phyloP scores from a whole-genome alignment of 192 early-diverging fungal genomes.

The Coemansia sp. region DNA sequence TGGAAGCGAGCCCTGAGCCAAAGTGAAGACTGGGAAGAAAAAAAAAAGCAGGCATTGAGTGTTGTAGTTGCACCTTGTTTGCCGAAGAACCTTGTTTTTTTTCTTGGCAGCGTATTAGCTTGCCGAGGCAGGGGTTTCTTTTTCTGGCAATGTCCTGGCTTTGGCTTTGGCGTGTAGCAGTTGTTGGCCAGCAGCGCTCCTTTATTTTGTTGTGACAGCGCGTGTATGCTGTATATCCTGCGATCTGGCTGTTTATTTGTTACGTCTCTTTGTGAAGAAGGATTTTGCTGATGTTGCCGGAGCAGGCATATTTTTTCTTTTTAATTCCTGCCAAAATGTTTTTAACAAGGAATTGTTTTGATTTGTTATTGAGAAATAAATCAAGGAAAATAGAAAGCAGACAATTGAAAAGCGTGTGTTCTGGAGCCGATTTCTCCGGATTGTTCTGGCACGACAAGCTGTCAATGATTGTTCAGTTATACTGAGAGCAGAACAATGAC shows the following conservation, averaged over 20 bases:
- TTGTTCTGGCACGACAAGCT: neutral
- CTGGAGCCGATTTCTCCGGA: neutral
- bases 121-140: slow-evolving; percentile 6
- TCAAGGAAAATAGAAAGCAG: no score
- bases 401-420: no score
- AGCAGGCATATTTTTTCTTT: neutral
- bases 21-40: neutral
- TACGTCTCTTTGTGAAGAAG: neutral
- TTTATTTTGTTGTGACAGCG: no score
- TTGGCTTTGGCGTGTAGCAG: neutral
- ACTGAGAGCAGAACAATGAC: neutral
- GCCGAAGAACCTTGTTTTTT: neutral
- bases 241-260: neutral
- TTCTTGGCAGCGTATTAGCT: neutral
- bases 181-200: no score
- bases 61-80: neutral
- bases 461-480: neutral
- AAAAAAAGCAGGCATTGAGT: neutral
- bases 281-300: neutral
- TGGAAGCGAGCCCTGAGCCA: neutral
- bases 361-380: neutral
- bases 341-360: neutral
- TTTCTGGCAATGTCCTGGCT: neutral
- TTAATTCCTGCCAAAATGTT: neutral
- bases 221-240: no score